Evolutionary conservation across 2,329 filamentous ascomycete genomes (phyloP), one percentile per base, ranked within the genome.

Genomic region (Colletotrichum limetticola): DNA sequence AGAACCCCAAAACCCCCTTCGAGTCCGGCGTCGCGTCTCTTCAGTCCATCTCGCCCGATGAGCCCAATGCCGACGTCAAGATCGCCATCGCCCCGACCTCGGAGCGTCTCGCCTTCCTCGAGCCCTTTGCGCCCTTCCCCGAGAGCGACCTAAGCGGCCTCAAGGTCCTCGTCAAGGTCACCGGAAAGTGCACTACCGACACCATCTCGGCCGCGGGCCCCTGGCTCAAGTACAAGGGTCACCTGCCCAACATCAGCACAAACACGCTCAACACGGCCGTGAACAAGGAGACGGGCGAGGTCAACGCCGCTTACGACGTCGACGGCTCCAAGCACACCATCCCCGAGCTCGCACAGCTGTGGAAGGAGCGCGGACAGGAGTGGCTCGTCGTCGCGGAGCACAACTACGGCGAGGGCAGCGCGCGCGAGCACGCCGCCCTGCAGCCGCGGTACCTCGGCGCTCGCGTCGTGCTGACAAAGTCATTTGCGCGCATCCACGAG

Each of bases 161-260:
- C 60, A 92, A 92, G 64, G 95, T 99, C 22, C 92, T 99, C 19
- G 96, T 97, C 88, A 98, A 98, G 86, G 93, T 98, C 76, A 93
- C 95, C 75, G 97, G 97, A 76, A 98, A 99, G 86, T 99, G 97
- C 88, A 99, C 97, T 70, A 99, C 97, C 56, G 97, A 99, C 85
- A 98, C 97, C 78, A 99, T 99, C 84, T 98, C 95, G 49, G 96
- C 96, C 42, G 96, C 96, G 1, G 96, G 96, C 6, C 96, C 96
- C 19, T 98, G 96, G 96, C 91, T 99, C 77, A 98, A 98, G 85
- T 99, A 98, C 91, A 98, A 98, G 88, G 97, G 97, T 75, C 97
- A 99, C 84, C 91, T 99, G 75, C 95, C 97, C 82, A 99, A 99
- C 87, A 99, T 99, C 83, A 94, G 92, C 78, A 95, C 95, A 81